Base-by-base conservation (phyloP, 139 green algal species). In the Chlamydomonas eustigma region DNA sequence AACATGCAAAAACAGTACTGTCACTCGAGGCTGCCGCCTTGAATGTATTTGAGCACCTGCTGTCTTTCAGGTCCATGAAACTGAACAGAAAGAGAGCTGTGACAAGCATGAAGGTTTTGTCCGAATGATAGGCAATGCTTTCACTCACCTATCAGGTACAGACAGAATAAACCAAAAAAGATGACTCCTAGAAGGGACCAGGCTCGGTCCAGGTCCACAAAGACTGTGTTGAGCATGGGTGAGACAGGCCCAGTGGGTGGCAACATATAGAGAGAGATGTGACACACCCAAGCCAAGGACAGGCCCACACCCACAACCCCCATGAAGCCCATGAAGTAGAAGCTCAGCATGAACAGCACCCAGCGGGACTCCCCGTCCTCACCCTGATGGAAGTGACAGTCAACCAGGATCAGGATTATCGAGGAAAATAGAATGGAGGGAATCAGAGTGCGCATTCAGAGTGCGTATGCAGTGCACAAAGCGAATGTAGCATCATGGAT, bases 201-300 rank as follows among this genome's bases (percentile, higher is more conserved):
- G 18, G 89, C 91, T 50, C 75, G 68, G 82, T 98, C 93, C 75
- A 97, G 83, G 63, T 83, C 81, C 39, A 91, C 85, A 83, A 98
- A 98, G 28, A 96, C 72, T 30, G 78, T 39, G 86, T 98, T 98
- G 33, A 98, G 88, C 50, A 98, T 88, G 1, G 93, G 86, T 31
- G 79, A 80, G 37, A 96, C 77, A 39, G 94, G 93, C 28, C 33
- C 30, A 2, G 87, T 83, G 51, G 90, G 76, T 4, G 94, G 85
- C 72, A 98, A 84, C 74, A 98, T 87, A 87, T 97, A 99, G 25
- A 98, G 75, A 18, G 96, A 87, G 50, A 98, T 94, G 83, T 98
- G 95, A 8, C 94, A 69, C n/a, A 98, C 76, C 95, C 95, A 98
- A 35, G 79, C 73, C 32, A 97, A 63, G 4, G 89, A 92, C 6